Evolutionary conservation across 2,329 filamentous ascomycete genomes (phyloP).

Genomic region (Nemania diffusa): DNA sequence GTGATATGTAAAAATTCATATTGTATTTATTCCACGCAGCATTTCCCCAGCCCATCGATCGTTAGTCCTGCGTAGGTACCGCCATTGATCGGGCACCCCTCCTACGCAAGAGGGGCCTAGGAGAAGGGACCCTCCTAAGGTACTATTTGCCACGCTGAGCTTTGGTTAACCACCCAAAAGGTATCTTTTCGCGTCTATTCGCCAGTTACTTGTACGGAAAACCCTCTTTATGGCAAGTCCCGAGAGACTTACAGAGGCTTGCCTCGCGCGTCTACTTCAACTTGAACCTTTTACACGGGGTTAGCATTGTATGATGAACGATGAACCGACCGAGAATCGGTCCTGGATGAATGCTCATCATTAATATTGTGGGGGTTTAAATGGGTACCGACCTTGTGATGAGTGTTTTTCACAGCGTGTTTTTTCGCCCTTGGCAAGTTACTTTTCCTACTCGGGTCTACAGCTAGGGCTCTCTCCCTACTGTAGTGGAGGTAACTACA

Average conservation of each 20-base stretch:
- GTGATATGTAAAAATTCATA: background rate
- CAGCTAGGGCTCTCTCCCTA: background rate
- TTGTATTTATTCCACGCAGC: background rate
- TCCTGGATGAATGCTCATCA: conserved; percentile 5
- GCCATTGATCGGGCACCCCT: conserved; percentile 4
- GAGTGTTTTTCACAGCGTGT: conserved; percentile 4
- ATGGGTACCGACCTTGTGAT: background rate
- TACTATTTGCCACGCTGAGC: no score
- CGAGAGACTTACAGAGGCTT: no score
- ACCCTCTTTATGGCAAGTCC: no score
- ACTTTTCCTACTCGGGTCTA: conserved; percentile 14
- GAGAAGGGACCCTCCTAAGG: no score
- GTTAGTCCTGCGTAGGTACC: background rate
- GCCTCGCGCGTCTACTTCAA: no score
- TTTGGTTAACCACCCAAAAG: no score
- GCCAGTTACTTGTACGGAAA: no score
- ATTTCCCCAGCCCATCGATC: background rate
- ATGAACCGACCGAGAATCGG: conserved; percentile 4
- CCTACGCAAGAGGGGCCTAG: no score
- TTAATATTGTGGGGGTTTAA: conserved; percentile 1
- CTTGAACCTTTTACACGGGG: no score
- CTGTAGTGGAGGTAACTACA: background rate
- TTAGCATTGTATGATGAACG: no score
- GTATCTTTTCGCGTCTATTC: no score
- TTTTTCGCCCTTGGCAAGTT: background rate